Evolutionary conservation across 2,329 filamentous ascomycete species (phyloP).

Genomic region (Corniculantispora saksenae): DNA sequence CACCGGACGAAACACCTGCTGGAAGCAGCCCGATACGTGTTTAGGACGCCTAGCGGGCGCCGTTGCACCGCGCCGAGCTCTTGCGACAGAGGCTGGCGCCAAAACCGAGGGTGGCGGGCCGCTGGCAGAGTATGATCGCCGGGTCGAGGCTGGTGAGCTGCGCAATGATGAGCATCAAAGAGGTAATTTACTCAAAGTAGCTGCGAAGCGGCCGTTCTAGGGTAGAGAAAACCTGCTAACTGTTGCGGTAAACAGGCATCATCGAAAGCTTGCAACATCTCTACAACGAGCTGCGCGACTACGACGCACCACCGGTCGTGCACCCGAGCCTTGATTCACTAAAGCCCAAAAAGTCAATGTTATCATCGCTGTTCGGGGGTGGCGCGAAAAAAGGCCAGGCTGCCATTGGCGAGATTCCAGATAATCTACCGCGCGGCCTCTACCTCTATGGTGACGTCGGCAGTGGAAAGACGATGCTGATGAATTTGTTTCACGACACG

Average conservation of each 20-base stretch:
- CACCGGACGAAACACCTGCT: conserved; percentile 14
- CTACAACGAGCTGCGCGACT: conserved; percentile 76
- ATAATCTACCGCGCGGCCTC: conserved; percentile 79
- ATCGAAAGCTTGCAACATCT: conserved; percentile 88
- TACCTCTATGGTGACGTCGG: conserved; percentile 98
- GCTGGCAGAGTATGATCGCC: conserved; percentile 81
- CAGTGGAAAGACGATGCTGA: conserved; percentile 98
- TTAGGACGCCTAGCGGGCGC: conserved; percentile 16
- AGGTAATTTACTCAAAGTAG: conserved; percentile 50
- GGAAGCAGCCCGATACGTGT: background rate
- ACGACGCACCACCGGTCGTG: conserved; percentile 71
- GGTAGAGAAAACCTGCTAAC: background rate
- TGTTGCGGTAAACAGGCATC: conserved; percentile 58
- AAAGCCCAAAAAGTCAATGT: conserved; percentile 53
- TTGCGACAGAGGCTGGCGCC: conserved; percentile 32
- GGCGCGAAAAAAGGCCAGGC: conserved; percentile 39
- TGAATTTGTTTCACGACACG: conserved; percentile 97
- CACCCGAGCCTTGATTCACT: conserved; percentile 76
- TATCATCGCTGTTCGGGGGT: conserved; percentile 65
- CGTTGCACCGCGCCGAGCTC: conserved; percentile 25
- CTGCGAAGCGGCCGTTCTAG: background rate
- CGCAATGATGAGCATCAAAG: conserved; percentile 90
- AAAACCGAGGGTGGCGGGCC: conserved; percentile 59
- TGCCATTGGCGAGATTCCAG: conserved; percentile 58
- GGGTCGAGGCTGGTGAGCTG: conserved; percentile 72